phyloP scores from a whole-genome alignment of 2,329 filamentous ascomycete species.

The Aspergillus sojae region DNA sequence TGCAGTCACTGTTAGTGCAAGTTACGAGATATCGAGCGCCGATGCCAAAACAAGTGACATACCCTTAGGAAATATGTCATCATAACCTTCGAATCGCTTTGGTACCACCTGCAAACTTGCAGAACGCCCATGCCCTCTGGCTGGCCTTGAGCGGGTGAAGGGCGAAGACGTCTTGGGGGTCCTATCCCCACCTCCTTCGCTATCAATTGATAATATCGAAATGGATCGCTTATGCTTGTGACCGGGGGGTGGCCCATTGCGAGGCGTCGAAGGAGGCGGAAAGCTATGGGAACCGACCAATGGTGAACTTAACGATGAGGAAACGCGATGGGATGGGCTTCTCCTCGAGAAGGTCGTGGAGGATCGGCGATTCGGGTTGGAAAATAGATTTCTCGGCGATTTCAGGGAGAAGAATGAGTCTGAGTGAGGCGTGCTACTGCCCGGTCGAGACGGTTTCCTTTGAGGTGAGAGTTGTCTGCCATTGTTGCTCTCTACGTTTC shows the following conservation, averaged over 20 bases:
- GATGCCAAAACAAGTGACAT: slow-evolving; percentile 9
- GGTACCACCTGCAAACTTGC: slow-evolving; percentile 78
- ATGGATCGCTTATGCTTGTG: slow-evolving; percentile 74
- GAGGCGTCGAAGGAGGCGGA: slow-evolving; percentile 40
- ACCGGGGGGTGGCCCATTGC: slow-evolving; percentile 37
- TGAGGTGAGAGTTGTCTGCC: slow-evolving; percentile 35
- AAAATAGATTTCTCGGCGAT: slow-evolving; percentile 41
- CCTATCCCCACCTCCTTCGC: slow-evolving; percentile 43
- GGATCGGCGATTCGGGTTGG: slow-evolving; percentile 39
- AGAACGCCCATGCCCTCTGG: slow-evolving; percentile 72
- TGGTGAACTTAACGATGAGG: slow-evolving; percentile 45
- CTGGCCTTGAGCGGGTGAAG: slow-evolving; percentile 53
- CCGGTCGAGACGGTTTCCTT: slow-evolving; percentile 41
- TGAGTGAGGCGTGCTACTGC: slow-evolving; percentile 34
- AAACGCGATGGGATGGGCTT: slow-evolving; percentile 40
- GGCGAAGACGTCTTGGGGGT: slow-evolving; percentile 32
- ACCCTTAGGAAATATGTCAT: slow-evolving; percentile 45
- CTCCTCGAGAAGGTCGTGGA: slow-evolving; percentile 36
- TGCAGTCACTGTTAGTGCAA: slow-evolving; percentile 10
- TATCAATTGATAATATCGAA: slow-evolving; percentile 78
- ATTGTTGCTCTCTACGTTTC: slow-evolving; percentile 33
- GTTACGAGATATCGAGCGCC: background rate
- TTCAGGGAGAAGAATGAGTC: slow-evolving; percentile 44
- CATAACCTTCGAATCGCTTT: slow-evolving; percentile 47
- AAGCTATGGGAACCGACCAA: slow-evolving; percentile 44